Base-by-base conservation (phyloP, 2,329 filamentous ascomycete genomes). In the Hymenoscyphus repandus region DNA sequence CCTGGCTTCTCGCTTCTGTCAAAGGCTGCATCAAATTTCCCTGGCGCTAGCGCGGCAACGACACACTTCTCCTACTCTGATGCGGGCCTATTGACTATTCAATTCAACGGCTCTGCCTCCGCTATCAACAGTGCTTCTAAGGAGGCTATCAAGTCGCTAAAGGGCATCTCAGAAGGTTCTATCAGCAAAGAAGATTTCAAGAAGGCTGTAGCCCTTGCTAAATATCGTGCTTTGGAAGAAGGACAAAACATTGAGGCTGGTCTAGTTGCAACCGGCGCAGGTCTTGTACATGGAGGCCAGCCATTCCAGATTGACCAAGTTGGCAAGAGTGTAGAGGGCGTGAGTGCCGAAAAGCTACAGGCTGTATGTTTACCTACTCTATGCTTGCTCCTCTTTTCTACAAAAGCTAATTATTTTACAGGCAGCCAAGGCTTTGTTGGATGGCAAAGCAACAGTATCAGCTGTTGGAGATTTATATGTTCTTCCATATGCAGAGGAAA, bases 161-260 rank as follows among this genome's bases (percentile, higher is more conserved):
- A 95, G 81, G 82, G 80, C 71, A 78, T 96, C 60, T 84, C 89
- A 12, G 79, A 82, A 48, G 88, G 89, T 59, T 75, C 84, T 49
- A 78, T 93, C 62, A 80, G 78, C 70, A 85, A 87, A 68, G 93
- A 99, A 72, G 86, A 93, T 56, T 78, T 97, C 68, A 82, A 85
- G 71, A 97, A 96, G 80, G 93, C 93, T 46, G 82, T 91, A 68
- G 89, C 92, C 54, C 84, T 88, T 65, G 93, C 93, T 66, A 97
- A 96, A 74, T 99, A 96, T 74, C 85, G 87, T 69, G 86, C 90
- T 59, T 78, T 97, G 49, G 88, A 95, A 66, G 80, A 83, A 58
- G 87, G 84, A 60, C 87, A 96, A 74, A 83, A 85, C 64, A 82
- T 88, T 57, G 80, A 85, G 61, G 79, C 85, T 51, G 89, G 88